Evolutionary conservation across 345 rosid genomes (phyloP), one percentile per base, ranked within the genome.

Genomic region (Limnanthes douglasii): DNA sequence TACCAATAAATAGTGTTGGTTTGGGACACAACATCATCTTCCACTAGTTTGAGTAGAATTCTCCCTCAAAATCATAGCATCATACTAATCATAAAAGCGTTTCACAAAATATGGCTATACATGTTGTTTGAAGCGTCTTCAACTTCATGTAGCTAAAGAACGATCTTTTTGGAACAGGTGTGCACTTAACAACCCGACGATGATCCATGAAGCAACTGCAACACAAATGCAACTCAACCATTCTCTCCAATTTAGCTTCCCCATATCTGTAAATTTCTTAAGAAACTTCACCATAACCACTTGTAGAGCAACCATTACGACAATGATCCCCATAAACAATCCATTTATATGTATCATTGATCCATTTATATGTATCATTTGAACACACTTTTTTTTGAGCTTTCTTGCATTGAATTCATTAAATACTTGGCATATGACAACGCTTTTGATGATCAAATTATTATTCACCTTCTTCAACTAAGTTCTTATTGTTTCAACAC

Each of bases 331-430:
- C 14, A 68, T 31, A 53, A 75, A 72, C 47, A 71, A 32, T 39
- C 32, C 52, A 50, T 72, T 72, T 54, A 51, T 56, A 29, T 51
- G 77, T 39, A 76, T 41, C 8, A n/a, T n/a, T n/a, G n/a, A n/a
- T n/a, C n/a, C n/a, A n/a, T n/a, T n/a, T n/a, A n/a, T n/a, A n/a
- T n/a, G n/a, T n/a, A n/a, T n/a, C 72, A 80, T 53, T 62, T 21
- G 54, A 76, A 76, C 27, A 76, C 76, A 30, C 46, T 61, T 54
- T 61, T 72, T 61, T 57, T 76, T 81, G 57, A 76, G 54, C 51
- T 71, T 70, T 62, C 85, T 68, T 21, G 73, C 64, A 23, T 75
- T 75, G 62, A 72, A 75, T 32, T 76, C 86, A 16, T 76, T 76
- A 46, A 76, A 69, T 39, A 76, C 81, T 49, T 72, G 77, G 51